phyloP scores from a whole-genome alignment of 805 yeast species.

The Maudiozyma saulgeensis region DNA sequence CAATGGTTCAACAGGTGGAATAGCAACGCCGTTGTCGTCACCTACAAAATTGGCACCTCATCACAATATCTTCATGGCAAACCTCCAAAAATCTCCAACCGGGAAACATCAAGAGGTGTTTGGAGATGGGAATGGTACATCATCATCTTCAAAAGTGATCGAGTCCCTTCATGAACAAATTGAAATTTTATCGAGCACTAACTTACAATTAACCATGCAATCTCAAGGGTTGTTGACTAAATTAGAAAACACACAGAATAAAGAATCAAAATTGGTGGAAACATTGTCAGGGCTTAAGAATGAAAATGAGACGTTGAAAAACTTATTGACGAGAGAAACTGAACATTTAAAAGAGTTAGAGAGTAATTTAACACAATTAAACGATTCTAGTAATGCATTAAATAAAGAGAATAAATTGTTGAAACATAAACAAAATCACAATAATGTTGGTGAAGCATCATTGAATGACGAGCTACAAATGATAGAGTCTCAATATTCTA shows the following conservation, averaged over 20 bases:
- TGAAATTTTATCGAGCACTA: conserved; percentile 41
- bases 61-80: conserved; percentile 19
- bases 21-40: conserved; percentile 5
- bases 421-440: neutral
- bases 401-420: conserved; percentile 1
- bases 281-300: conserved; percentile 56
- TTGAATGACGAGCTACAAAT: conserved; percentile 12
- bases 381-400: conserved; percentile 1
- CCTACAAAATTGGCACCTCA: conserved; percentile 22
- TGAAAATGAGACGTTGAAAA: conserved; percentile 68
- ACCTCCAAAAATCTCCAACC: conserved; percentile 17
- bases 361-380: conserved; percentile 22
- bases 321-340: conserved; percentile 29
- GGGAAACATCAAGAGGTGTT: neutral
- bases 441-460: conserved; percentile 5
- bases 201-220: conserved; percentile 30
- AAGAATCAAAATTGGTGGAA: conserved; percentile 40
- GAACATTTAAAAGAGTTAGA: conserved; percentile 61
- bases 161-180: conserved; percentile 38
- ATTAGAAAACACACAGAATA: conserved; percentile 35
- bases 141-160: conserved; percentile 26
- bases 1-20: neutral
- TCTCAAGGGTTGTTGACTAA: conserved; percentile 44
- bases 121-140: neutral
- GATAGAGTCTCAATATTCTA: conserved; percentile 16